Percentiles rank a stretch among this genome's conserved stretches.
These are phyloP conservation scores for Komagataella pastoris DNA, from an alignment of 805 yeast species.

Conservation along the genomic window DNA sequence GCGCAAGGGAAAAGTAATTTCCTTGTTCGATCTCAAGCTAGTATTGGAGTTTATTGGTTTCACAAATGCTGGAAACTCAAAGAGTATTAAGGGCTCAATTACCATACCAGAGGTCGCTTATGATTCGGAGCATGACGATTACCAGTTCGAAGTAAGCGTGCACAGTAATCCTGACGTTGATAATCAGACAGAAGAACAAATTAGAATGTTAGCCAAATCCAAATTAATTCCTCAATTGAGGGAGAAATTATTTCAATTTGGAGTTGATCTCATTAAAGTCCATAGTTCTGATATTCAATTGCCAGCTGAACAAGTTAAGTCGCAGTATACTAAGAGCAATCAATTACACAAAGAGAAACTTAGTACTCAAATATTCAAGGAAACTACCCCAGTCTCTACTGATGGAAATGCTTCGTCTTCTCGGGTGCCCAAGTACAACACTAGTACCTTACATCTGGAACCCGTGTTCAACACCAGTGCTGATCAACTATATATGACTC, in stretches of 20 bases:
- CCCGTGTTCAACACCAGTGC: constrained; percentile 82
- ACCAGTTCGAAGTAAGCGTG: constrained; percentile 69
- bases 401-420: constrained; percentile 5
- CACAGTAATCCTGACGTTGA: constrained; percentile 34
- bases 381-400: constrained; percentile 6
- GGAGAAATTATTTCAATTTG: constrained; percentile 46
- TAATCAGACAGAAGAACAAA: constrained; percentile 29
- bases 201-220: constrained; percentile 34
- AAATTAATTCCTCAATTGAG: constrained; percentile 62
- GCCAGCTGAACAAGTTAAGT: constrained; percentile 35
- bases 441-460: constrained; percentile 64
- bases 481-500: constrained; percentile 67
- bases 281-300: constrained; percentile 80
- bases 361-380: constrained; percentile 10
- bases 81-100: constrained; percentile 53
- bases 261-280: constrained; percentile 56
- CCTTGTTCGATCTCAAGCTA: constrained; percentile 71
- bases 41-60: constrained; percentile 46
- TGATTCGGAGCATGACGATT: constrained; percentile 77
- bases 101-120: constrained; percentile 88
- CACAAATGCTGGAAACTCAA: constrained; percentile 20
- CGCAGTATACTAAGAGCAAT: constrained; percentile 39
- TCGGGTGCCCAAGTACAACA: constrained; percentile 57
- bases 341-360: constrained; percentile 22
- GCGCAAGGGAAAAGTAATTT: constrained; percentile 92